Percentiles rank a stretch among this genome's conserved stretches.
These are phyloP conservation scores for Omphalotus guepiniiformis DNA, from an alignment of 768 basidiomycete species.

Conservation along the genomic window DNA sequence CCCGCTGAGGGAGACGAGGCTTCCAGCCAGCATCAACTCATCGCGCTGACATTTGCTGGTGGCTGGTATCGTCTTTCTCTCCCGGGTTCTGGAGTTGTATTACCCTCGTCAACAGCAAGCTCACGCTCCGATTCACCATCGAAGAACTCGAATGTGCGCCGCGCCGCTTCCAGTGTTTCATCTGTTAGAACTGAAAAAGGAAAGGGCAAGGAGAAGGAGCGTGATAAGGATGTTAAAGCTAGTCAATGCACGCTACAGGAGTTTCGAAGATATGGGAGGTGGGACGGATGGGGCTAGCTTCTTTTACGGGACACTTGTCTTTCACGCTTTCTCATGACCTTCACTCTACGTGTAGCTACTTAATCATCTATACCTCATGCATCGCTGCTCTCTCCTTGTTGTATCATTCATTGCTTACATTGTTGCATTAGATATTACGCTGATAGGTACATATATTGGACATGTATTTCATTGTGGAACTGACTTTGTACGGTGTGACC, in stretches of 20 bases:
- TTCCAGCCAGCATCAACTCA: slow-evolving; percentile 61
- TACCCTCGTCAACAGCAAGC: slow-evolving; percentile 19
- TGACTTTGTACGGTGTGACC: no score
- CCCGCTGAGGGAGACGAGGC: slow-evolving; percentile 29
- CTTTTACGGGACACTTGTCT: no score
- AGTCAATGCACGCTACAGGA: slow-evolving; percentile 69
- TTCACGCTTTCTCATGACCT: no score
- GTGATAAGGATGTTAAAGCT: slow-evolving; percentile 52
- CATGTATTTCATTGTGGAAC: no score
- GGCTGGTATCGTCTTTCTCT: slow-evolving; percentile 87
- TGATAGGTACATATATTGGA: no score
- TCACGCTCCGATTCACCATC: slow-evolving; percentile 38
- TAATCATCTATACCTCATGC: no score
- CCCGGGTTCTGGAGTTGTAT: slow-evolving; percentile 35
- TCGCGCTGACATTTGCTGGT: slow-evolving; percentile 85
- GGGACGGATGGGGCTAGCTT: slow-evolving; percentile 79
- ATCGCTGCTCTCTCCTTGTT: no score
- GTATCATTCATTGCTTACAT: no score
- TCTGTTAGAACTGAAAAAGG: slow-evolving; percentile 43
- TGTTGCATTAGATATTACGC: no score
- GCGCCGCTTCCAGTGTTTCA: slow-evolving; percentile 51
- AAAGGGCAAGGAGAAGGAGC: slow-evolving; percentile 59
- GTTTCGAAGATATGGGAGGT: slow-evolving; percentile 77
- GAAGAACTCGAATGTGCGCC: slow-evolving; percentile 31
- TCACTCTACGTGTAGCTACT: no score